A percentile compares a stretch with the other conserved stretches of the same genome.
Conservation (phyloP, 108 stramenopile species). For the Phaeodactylum tricornutum region DNA sequence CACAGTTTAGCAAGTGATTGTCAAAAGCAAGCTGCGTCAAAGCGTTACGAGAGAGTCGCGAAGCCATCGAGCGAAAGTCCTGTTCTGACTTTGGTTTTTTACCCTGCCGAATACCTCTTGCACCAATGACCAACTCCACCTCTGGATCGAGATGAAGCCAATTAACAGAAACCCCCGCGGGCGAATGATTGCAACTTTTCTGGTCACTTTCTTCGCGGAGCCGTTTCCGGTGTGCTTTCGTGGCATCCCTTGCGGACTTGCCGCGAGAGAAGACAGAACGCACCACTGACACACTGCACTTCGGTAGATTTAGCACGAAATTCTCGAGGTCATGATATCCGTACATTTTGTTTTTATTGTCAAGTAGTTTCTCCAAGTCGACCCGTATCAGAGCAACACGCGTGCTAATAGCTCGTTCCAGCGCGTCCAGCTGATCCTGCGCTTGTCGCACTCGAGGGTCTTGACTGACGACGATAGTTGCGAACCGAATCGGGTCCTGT, state of each 20-base stretch:
- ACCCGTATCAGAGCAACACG: constrained; percentile 20
- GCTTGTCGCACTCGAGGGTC: constrained; percentile 27
- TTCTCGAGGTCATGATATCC: no score
- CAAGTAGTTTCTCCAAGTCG: no score
- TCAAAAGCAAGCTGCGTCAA: not conserved
- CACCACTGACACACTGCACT: no score
- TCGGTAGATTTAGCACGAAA: no score
- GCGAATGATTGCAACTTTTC: constrained; percentile 7
- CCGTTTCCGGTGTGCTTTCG: not conserved
- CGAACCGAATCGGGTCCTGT: constrained; percentile 37
- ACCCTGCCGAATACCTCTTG: constrained; percentile 63
- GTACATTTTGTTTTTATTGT: no score
- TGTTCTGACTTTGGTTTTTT: constrained; percentile 54
- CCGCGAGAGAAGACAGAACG: constrained; percentile 1
- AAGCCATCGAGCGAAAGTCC: constrained; percentile 35
- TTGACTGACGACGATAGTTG: constrained; percentile 51
- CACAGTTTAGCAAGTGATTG: no score
- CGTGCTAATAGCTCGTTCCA: constrained; percentile 43
- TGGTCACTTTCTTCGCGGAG: not conserved
- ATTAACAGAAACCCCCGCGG: constrained; percentile 47
- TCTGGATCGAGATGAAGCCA: constrained; percentile 28
- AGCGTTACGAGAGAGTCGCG: constrained; percentile 46
- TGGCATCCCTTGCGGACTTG: not conserved
- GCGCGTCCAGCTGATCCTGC: constrained; percentile 33
- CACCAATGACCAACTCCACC: constrained; percentile 65